Evolutionary conservation across 305 asterid species (phyloP).

Genomic region (Rubia balearica): DNA sequence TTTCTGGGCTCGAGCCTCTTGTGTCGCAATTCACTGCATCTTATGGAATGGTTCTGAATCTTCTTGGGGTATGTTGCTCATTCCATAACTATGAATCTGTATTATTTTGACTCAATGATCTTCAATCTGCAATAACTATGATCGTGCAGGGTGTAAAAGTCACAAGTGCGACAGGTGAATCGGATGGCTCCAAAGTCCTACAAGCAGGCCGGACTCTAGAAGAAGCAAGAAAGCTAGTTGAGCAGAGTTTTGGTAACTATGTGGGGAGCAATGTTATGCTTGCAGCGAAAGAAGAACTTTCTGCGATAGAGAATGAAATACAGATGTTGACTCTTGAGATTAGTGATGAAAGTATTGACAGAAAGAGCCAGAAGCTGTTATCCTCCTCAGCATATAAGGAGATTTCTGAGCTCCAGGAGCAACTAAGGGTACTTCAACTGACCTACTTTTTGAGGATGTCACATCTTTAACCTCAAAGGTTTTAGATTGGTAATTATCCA

Average conservation of each 20-base stretch:
- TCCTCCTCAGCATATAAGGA: constrained; percentile 66
- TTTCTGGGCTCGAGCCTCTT: constrained; percentile 92
- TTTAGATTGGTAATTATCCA: background rate
- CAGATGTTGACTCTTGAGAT: constrained; percentile 64
- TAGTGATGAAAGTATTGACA: constrained; percentile 86
- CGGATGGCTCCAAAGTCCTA: constrained; percentile 43
- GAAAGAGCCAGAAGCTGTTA: constrained; percentile 57
- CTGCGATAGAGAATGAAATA: constrained; percentile 78
- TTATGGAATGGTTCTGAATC: constrained; percentile 99
- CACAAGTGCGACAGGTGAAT: constrained; percentile 47
- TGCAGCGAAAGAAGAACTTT: constrained; percentile 91
- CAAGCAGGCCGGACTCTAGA: constrained; percentile 83
- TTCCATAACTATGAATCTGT: constrained; percentile 19
- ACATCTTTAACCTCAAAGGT: constrained; percentile 11
- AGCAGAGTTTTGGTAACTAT: constrained; percentile 98
- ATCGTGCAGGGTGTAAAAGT: constrained; percentile 81
- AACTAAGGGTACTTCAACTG: constrained; percentile 55
- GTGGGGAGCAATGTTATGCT: constrained; percentile 98
- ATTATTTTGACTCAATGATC: constrained; percentile 18
- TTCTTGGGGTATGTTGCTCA: constrained; percentile 66
- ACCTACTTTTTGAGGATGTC: constrained; percentile 15
- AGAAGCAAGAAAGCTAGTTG: constrained; percentile 93
- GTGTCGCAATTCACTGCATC: constrained; percentile 98
- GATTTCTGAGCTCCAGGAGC: constrained; percentile 81
- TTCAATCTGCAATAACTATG: constrained; percentile 22